These are phyloP conservation scores for Fragaria ananassa DNA, from an alignment of 306 rosid species.

Conservation along the genomic window DNA sequence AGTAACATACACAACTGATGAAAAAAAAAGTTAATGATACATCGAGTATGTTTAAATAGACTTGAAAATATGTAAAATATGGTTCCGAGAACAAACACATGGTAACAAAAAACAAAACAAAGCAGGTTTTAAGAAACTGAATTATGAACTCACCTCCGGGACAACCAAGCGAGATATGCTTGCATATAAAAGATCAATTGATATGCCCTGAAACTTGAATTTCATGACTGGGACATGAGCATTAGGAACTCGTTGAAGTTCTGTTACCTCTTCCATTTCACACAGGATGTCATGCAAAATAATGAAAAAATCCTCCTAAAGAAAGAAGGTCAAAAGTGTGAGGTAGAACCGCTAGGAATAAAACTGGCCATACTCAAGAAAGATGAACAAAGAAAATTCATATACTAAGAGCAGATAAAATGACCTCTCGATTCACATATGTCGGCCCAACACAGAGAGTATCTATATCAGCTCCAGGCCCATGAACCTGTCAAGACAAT, in stretches of 20 bases:
- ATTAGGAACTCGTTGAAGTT: constrained; percentile 86
- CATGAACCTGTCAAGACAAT: constrained; percentile 67
- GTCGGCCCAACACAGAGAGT: constrained; percentile 90
- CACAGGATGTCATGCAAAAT: constrained; percentile 69
- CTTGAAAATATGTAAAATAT: neutral
- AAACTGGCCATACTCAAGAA: neutral
- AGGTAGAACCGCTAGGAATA: constrained; percentile 17
- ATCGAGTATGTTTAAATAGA: too few relatives aligned
- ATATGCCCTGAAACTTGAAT: constrained; percentile 89
- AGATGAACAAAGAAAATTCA: constrained; percentile 22
- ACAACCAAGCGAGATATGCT: constrained; percentile 82
- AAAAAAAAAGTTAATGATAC: too few relatives aligned
- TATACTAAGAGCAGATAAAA: neutral
- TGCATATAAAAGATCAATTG: constrained; percentile 91
- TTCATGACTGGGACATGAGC: constrained; percentile 99
- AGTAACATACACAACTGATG: neutral
- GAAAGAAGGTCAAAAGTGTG: constrained; percentile 22
- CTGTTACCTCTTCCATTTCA: constrained; percentile 84
- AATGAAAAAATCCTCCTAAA: constrained; percentile 86
- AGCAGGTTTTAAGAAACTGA: neutral
- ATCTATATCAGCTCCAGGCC: constrained; percentile 86
- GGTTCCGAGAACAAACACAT: neutral
- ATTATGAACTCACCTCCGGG: constrained; percentile 67
- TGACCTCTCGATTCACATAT: constrained; percentile 82
- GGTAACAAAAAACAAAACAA: neutral